A percentile compares a stretch with the other conserved stretches of the same genome.
Conservation (phyloP, 2,329 filamentous ascomycete genomes). For the Cladophialophora exuberans region DNA sequence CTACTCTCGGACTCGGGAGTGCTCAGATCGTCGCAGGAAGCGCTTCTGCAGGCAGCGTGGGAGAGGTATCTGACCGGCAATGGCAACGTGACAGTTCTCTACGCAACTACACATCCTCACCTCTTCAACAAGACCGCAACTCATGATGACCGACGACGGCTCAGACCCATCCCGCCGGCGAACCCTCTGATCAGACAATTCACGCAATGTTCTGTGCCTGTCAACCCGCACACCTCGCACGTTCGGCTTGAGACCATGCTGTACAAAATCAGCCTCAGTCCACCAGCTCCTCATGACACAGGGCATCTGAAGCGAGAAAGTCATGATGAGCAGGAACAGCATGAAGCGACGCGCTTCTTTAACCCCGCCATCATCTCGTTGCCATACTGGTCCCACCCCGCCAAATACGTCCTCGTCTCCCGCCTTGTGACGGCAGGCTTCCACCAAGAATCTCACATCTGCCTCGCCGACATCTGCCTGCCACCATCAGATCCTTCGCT, state of each 20-base stretch:
- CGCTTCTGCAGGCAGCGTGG: conserved; percentile 2
- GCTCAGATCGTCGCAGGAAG: conserved; percentile 4
- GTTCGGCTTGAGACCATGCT: conserved; percentile 39
- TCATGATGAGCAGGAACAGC: background rate
- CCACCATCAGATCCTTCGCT: conserved; percentile 23
- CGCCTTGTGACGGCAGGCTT: conserved; percentile 41
- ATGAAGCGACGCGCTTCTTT: conserved; percentile 33
- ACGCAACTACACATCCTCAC: conserved; percentile 1
- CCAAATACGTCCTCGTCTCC: conserved; percentile 43
- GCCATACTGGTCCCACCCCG: conserved; percentile 41
- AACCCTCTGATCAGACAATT: conserved; percentile 4
- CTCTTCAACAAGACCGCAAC: background rate
- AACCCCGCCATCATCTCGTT: conserved; percentile 46
- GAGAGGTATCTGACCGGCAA: background rate
- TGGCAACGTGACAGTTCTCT: background rate
- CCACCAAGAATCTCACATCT: conserved; percentile 44
- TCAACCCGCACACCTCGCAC: conserved; percentile 31
- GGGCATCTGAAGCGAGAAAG: conserved; percentile 20
- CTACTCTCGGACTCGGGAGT: conserved; percentile 18
- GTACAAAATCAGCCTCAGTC: conserved; percentile 43
- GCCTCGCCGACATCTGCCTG: conserved; percentile 44
- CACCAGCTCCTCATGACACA: background rate
- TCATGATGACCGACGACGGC: background rate
- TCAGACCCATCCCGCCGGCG: background rate
- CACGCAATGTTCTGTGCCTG: background rate